Base-by-base conservation (phyloP, 2,329 filamentous ascomycete genomes). In the Penicillium sp. region DNA sequence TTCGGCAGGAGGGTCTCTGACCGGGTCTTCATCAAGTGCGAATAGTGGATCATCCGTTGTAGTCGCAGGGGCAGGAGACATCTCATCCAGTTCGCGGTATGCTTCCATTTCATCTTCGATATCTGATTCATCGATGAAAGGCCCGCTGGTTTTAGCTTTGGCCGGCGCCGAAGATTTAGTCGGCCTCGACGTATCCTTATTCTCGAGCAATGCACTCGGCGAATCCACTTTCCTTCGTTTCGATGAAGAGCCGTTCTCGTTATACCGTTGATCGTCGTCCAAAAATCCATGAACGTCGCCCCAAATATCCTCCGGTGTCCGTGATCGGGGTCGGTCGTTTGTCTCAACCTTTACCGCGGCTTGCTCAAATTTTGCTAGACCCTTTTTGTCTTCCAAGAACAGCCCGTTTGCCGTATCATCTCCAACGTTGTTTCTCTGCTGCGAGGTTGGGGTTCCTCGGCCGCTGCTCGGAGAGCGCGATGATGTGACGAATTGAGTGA, bases 51-150 rank as follows among this genome's bases (percentile, higher is more conserved):
- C 42, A 25, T 46, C 46, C 30, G 27, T 43, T 18, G 8, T 44
- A 31, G 45, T 33, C 6, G 14, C 48, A 0, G 45, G 18, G 18
- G 36, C 13, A 11, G 46, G 7, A 6, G 39, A 44, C 6, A 38
- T 45, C 2, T 65, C 57, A 7, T 61, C 49, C 18, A 60, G 42
- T 8, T 63, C 64, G 9, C 50, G 53, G 8, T 67, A 70, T 10
- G 48, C 56, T 31, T 64, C 61, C 44, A 69, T 50, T 13, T 73
- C 74, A 7, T 80, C 74, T 46, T 86, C 82, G 36, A 78, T 83
- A 48, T 85, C 82, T 1, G 76, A 78, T 62, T 75, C 72, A 43
- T 74, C 71, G 35, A 75, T 67, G 22, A 75, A 75, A 0, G 72
- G 72, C 4, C 72, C 72, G 48, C 60, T 70, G 2, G 57, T 52